Base-by-base conservation (phyloP, 192 early-diverging fungal species). In the Spinellus fusiger region DNA sequence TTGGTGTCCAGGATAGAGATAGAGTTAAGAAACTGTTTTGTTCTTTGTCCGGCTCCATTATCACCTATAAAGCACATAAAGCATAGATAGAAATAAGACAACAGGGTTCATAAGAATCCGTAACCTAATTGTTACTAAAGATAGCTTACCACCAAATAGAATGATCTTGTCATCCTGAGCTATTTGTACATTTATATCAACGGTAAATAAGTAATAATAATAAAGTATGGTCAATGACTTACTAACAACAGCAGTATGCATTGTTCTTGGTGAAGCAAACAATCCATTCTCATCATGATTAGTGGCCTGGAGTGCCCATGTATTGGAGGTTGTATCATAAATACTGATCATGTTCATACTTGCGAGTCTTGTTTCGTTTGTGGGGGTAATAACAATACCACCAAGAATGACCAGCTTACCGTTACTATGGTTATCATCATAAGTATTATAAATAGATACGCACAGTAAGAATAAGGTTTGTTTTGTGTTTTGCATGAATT, bases 321-420 rank as follows among this genome's bases (percentile, higher is more conserved):
- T 5, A 28, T 70, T 70, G 1, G 49, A 40, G 31, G 56, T 20
- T 18, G 46, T 60, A 15, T 65, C 59, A 44, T 56, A 71, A 3
- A 71, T 37, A 40, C 46, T 46, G 26, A 61, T 27, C 28, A 9
- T 34, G 23, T 59, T 18, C 49, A 59, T 65, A 56, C 35, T 31
- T 20, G 44, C 52, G 31, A 71, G 27, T 20, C 22, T 33, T 9
- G 23, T 52, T 1, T 28, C 50, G 13, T 23, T 34, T 20, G 26
- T 25, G 18, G 59, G 15, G 3, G 48, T 49, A 1, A 13, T 9
- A 16, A 64, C 49, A 20, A 58, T 35, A 65, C 69, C 69, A 60
- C 69, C 69, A 47, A 64, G 40, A 47, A 71, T 46, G 23, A 71
- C 57, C 18, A 71, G 37, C 46, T 61, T 59, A 23, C 69, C 69